These are phyloP conservation scores for Ganoderma sinense DNA, from an alignment of 1,284 basidiomycete species.

Conservation along the genomic window DNA sequence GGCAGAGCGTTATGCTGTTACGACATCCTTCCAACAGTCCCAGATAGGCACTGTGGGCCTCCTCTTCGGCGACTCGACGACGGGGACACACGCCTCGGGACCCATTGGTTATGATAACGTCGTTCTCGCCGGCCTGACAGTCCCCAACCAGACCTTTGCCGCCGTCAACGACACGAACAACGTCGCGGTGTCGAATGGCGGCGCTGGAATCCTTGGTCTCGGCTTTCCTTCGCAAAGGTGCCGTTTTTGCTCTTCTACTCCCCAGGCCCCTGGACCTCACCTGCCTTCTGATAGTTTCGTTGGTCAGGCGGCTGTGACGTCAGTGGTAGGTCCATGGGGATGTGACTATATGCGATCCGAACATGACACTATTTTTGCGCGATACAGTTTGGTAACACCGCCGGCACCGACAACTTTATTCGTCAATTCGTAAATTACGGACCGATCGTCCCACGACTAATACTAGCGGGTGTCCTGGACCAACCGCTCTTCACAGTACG, in stretches of 20 bases:
- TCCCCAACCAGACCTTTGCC: slow-evolving; percentile 43
- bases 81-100: slow-evolving; percentile 46
- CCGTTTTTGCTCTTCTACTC: neutral
- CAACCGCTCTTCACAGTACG: slow-evolving; percentile 53
- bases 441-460: slow-evolving; percentile 54
- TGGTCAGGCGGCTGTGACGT: slow-evolving; percentile 45
- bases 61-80: slow-evolving; percentile 46
- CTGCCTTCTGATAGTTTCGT: slow-evolving; percentile 41
- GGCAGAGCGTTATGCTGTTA: slow-evolving; percentile 32
- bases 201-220: slow-evolving; percentile 48
- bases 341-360: neutral
- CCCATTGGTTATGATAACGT: slow-evolving; percentile 46
- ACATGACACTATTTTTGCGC: neutral
- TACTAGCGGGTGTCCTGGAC: slow-evolving; percentile 49
- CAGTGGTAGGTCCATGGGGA: slow-evolving; percentile 36
- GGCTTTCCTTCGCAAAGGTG: slow-evolving; percentile 47
- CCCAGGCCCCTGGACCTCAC: neutral
- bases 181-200: slow-evolving; percentile 43
- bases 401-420: slow-evolving; percentile 50
- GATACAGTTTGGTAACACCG: slow-evolving; percentile 36
- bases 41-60: slow-evolving; percentile 41
- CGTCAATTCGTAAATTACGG: slow-evolving; percentile 47
- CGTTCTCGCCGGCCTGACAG: slow-evolving; percentile 45
- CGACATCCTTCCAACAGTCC: slow-evolving; percentile 33
- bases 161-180: slow-evolving; percentile 47